Percentiles rank a stretch among this genome's conserved stretches.
These are phyloP conservation scores for Myxozyma lipomycoides DNA, from an alignment of 805 yeast species.

Conservation along the genomic window DNA sequence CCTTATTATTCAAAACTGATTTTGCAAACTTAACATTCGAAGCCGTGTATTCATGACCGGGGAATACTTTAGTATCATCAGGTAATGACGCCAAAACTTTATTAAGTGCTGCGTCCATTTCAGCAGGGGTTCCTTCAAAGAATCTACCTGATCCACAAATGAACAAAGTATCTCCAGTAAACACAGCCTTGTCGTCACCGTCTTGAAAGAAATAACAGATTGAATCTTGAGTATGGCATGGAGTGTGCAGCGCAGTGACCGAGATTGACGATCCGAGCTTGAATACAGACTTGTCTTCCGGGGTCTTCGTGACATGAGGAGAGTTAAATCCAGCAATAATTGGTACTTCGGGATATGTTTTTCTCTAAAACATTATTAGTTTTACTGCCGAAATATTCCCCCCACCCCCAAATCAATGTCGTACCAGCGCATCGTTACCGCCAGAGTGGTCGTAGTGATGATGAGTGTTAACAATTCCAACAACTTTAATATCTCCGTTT, in stretches of 20 bases:
- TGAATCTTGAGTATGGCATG: conserved; percentile 97
- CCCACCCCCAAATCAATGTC: no score
- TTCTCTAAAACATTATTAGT: conserved; percentile 9
- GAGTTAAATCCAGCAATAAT: conserved; percentile 82
- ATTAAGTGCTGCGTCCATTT: conserved; percentile 74
- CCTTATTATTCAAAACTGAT: conserved; percentile 53
- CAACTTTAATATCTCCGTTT: conserved; percentile 46
- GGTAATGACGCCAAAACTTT: conserved; percentile 58
- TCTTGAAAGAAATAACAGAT: conserved; percentile 81
- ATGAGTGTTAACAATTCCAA: conserved; percentile 88
- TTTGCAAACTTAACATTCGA: conserved; percentile 76
- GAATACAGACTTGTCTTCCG: conserved; percentile 58
- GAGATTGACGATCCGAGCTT: conserved; percentile 60
- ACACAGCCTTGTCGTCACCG: conserved; percentile 67
- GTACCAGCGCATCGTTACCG: not conserved
- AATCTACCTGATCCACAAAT: conserved; percentile 95
- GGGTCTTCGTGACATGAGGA: conserved; percentile 67
- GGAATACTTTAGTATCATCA: conserved; percentile 66
- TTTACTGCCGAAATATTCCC: not conserved
- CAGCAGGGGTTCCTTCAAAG: conserved; percentile 81
- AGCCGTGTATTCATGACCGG: conserved; percentile 95
- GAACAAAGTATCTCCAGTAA: conserved; percentile 94
- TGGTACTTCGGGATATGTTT: conserved; percentile 48
- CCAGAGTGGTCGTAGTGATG: conserved; percentile 89
- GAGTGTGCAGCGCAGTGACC: conserved; percentile 84